These are phyloP conservation scores for Gnomoniopsis smithogilvyi DNA, from an alignment of 2,329 filamentous ascomycete genomes.

Conservation along the genomic window DNA sequence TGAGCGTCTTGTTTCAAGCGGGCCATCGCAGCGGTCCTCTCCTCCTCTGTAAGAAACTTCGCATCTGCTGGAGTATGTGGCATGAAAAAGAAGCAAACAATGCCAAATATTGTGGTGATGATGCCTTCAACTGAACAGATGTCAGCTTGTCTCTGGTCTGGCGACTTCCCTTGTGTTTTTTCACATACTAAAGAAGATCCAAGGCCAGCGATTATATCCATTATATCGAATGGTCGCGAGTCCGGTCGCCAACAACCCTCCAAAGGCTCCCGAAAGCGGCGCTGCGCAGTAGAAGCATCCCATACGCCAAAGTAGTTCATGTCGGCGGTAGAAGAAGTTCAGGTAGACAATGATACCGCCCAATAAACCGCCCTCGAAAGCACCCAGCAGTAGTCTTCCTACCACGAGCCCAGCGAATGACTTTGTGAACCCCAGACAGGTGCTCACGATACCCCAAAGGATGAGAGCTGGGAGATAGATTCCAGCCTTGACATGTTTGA, in stretches of 20 bases:
- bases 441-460: constrained; percentile 29
- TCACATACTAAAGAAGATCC: constrained; percentile 42
- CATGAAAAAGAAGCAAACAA: constrained; percentile 50
- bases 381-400: constrained; percentile 44
- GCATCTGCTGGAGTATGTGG: constrained; percentile 25
- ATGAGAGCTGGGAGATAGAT: constrained; percentile 65
- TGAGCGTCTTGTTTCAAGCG: constrained; percentile 24
- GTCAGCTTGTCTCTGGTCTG: not conserved
- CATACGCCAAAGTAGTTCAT: constrained; percentile 39
- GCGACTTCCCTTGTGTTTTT: not conserved
- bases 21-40: constrained; percentile 20
- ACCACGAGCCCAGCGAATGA: constrained; percentile 23
- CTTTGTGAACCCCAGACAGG: constrained; percentile 24
- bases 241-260: constrained; percentile 56
- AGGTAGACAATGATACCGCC: constrained; percentile 55
- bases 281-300: constrained; percentile 68
- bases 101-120: constrained; percentile 56
- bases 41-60: constrained; percentile 25
- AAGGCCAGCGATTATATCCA: constrained; percentile 38
- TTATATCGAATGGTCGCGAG: constrained; percentile 49
- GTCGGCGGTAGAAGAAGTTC: constrained; percentile 58
- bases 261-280: constrained; percentile 64
- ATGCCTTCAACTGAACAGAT: constrained; percentile 48
- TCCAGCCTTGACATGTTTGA: constrained; percentile 61
- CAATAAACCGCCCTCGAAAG: constrained; percentile 56